Conservation (phyloP, 257 asterid species). For the Solanum chilense region DNA sequence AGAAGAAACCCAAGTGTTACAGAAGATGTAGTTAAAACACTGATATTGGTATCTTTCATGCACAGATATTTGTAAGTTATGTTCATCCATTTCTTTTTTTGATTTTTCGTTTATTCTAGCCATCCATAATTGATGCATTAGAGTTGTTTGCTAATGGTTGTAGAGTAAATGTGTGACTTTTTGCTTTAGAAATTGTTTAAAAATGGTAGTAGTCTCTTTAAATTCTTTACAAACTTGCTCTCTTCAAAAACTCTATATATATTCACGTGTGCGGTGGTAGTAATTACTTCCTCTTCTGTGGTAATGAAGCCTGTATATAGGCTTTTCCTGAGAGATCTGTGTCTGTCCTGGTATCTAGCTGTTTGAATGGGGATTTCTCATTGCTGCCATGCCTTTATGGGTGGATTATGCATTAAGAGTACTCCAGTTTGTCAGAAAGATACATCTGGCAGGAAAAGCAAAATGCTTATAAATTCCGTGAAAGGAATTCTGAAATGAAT, state of each 20-base stretch:
- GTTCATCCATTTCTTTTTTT: not conserved
- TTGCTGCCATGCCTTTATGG: not conserved
- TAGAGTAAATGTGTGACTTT: not conserved
- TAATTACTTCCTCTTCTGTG: not conserved
- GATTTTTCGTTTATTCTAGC: not conserved
- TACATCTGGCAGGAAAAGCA: not conserved
- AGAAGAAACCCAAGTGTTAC: not conserved
- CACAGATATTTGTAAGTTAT: not conserved
- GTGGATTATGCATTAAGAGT: not conserved
- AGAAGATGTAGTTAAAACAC: not conserved
- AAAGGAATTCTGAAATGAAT: not conserved
- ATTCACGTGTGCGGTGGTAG: not conserved
- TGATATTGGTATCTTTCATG: not conserved
- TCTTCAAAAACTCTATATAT: not conserved
- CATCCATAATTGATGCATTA: not conserved
- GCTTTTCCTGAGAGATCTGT: not conserved
- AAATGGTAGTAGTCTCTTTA: not conserved
- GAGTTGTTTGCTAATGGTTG: not conserved
- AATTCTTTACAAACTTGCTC: not conserved
- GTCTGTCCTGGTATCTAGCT: not conserved
- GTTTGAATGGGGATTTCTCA: not conserved
- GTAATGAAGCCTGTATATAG: not conserved
- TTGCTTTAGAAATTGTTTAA: not conserved
- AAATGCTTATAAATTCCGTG: not conserved
- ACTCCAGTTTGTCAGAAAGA: not conserved